phyloP scores from a whole-genome alignment of 2,329 filamentous ascomycete species.

The Fusarium incarnatum region DNA sequence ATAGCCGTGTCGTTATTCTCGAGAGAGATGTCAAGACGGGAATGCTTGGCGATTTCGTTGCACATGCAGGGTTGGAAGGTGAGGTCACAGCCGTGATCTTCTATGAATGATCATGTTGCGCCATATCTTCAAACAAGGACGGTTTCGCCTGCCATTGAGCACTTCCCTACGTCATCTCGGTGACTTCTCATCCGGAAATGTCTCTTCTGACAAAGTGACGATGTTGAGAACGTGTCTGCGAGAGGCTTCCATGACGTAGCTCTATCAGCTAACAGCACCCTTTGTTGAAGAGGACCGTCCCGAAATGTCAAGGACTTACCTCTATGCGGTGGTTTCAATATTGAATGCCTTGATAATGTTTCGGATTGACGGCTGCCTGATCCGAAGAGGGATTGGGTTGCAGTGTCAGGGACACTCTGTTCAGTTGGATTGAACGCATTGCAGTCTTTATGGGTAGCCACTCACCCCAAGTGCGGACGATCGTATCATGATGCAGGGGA shows the following conservation, averaged over 20 bases:
- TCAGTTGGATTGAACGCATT: conserved; percentile 8
- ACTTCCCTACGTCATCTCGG: conserved; percentile 1
- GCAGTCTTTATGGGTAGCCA: conserved; percentile 5
- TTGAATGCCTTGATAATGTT: not conserved
- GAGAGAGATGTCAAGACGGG: conserved; percentile 70
- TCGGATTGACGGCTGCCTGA: conserved; percentile 29
- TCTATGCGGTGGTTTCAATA: conserved; percentile 1
- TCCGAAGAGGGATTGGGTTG: conserved; percentile 31
- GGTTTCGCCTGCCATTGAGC: not conserved
- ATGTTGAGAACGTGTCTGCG: not conserved
- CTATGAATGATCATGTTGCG: conserved; percentile 50
- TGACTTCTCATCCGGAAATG: conserved; percentile 2
- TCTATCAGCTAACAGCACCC: not conserved
- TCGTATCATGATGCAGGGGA: conserved; percentile 36
- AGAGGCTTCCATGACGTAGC: conserved; percentile 3
- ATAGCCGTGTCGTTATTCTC: conserved; percentile 70
- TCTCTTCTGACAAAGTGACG: conserved; percentile 1
- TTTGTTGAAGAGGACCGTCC: not conserved
- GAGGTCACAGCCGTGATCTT: conserved; percentile 62
- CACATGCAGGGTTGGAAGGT: conserved; percentile 56
- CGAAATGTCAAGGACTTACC: not conserved
- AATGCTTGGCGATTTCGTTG: conserved; percentile 61
- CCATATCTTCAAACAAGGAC: not conserved
- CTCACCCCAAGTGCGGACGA: conserved; percentile 20
- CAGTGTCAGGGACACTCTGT: conserved; percentile 32